Evolutionary conservation across 2,329 filamentous ascomycete genomes (phyloP).

Genomic region (Malbranchea zuffiana): DNA sequence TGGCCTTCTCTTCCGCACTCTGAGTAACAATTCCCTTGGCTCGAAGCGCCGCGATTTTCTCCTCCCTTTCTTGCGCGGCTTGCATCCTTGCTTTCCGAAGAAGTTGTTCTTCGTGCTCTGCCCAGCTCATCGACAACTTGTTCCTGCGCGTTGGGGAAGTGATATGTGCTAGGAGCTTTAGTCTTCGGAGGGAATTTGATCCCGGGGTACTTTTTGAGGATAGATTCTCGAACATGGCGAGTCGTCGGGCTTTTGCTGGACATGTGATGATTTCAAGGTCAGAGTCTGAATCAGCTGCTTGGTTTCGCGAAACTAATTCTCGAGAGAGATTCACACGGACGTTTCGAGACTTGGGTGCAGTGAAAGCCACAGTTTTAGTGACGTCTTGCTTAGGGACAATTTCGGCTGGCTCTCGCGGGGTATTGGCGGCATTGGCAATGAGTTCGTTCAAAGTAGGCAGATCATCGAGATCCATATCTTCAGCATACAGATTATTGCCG

Average conservation of each 20-base stretch:
- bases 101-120: constrained; percentile 58
- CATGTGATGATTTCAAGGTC: constrained; percentile 53
- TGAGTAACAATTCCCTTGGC: constrained; percentile 72
- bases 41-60: constrained; percentile 63
- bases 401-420: not conserved
- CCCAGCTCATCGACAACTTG: constrained; percentile 51
- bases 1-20: constrained; percentile 75
- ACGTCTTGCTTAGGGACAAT: not conserved
- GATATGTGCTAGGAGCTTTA: constrained; percentile 66
- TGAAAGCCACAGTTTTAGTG: not conserved
- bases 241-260: constrained; percentile 32
- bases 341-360: constrained; percentile 13
- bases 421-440: not conserved
- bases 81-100: constrained; percentile 66
- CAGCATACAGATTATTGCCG: not conserved
- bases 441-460: constrained; percentile 4
- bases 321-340: constrained; percentile 34
- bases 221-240: constrained; percentile 58
- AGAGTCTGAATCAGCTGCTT: constrained; percentile 37
- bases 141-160: constrained; percentile 44
- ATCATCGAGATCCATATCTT: not conserved
- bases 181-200: constrained; percentile 50
- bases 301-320: constrained; percentile 25
- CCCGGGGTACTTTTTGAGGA: constrained; percentile 45
- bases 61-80: constrained; percentile 63